These are phyloP conservation scores for Fusarium foetens DNA, from an alignment of 2,329 filamentous ascomycete genomes.

Conservation along the genomic window DNA sequence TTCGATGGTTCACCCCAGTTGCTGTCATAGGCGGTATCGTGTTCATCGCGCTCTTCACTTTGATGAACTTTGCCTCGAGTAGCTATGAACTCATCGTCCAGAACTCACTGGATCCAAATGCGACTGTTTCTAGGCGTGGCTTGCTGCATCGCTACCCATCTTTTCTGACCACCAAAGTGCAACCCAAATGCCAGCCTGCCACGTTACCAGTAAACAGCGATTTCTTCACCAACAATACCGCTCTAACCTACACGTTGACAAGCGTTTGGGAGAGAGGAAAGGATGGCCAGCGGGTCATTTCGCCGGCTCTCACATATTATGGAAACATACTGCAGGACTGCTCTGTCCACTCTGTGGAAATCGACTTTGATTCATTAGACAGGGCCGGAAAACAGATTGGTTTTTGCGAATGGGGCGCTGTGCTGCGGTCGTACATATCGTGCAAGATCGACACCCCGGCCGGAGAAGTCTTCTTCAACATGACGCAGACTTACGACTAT, in stretches of 20 bases:
- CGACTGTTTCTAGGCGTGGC: background rate
- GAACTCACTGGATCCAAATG: background rate
- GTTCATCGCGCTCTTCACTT: background rate
- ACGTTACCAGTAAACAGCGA: background rate
- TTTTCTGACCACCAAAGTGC: background rate
- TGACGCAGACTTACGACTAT: background rate
- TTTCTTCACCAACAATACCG: background rate
- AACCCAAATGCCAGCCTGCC: background rate
- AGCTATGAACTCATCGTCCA: background rate
- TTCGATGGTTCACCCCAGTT: background rate
- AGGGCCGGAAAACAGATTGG: background rate
- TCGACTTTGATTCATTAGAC: background rate
- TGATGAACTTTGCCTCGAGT: background rate
- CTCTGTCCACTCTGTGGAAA: background rate
- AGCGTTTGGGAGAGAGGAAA: background rate
- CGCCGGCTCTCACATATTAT: background rate
- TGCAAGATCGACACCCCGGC: background rate
- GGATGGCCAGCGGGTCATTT: background rate
- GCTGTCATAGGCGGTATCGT: background rate
- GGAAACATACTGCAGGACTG: background rate
- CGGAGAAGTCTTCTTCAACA: background rate
- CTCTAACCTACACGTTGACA: background rate
- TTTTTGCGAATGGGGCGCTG: background rate
- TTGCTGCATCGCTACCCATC: background rate
- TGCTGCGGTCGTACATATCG: background rate